Evolutionary conservation across 2,329 filamentous ascomycete genomes (phyloP).

Genomic region (Cladosporium colombiae): DNA sequence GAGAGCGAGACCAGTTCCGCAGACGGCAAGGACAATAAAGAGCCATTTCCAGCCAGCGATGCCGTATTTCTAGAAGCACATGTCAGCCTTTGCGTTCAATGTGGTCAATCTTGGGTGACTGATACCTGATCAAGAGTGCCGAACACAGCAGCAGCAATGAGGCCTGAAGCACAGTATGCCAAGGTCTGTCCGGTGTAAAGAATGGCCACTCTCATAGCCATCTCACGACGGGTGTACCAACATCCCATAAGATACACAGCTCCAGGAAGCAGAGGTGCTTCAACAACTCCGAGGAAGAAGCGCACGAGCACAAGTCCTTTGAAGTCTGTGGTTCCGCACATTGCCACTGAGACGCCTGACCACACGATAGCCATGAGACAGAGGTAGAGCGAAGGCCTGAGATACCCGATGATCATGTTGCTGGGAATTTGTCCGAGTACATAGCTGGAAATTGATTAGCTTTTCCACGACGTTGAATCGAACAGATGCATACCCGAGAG

Average conservation of each 20-base stretch:
- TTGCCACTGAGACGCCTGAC: conserved; percentile 33
- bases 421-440: conserved; percentile 45
- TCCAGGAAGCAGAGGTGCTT: conserved; percentile 19
- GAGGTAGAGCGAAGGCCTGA: conserved; percentile 48
- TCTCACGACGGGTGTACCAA: conserved; percentile 42
- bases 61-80: conserved; percentile 38
- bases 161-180: conserved; percentile 68
- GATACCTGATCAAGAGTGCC: conserved; percentile 57
- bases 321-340: conserved; percentile 29
- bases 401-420: conserved; percentile 51
- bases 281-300: conserved; percentile 26
- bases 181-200: conserved; percentile 44
- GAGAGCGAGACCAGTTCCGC: conserved; percentile 62
- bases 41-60: conserved; percentile 19
- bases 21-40: conserved; percentile 14
- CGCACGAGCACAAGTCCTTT: conserved; percentile 30
- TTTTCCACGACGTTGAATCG: neutral
- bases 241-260: conserved; percentile 35
- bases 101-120: conserved; percentile 19
- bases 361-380: conserved; percentile 33
- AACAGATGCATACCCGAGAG: neutral
- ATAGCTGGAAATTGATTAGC: conserved; percentile 32
- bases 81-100: neutral
- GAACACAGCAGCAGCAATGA: conserved; percentile 59
- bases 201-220: conserved; percentile 25